Evolutionary conservation across 208 protist species (phyloP).

Genomic region (Trichomonas vaginalis): DNA sequence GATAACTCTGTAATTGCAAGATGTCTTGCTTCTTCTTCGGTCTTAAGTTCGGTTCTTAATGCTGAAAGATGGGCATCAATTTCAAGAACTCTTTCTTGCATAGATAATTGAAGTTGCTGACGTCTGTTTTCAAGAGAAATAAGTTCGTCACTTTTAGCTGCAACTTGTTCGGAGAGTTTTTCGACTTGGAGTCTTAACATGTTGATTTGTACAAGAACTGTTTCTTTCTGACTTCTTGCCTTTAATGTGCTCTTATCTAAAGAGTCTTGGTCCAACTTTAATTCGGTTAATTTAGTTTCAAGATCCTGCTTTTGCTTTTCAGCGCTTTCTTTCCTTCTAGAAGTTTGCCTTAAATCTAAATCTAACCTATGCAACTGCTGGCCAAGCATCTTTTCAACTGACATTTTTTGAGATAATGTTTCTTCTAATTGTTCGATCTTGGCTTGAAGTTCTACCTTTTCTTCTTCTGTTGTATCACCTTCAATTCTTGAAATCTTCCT

Average conservation of each 20-base stretch:
- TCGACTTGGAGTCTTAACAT: not conserved
- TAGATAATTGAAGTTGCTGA: not conserved
- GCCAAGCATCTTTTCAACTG: not conserved
- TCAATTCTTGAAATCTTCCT: not conserved
- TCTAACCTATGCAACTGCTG: not conserved
- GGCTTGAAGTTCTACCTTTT: not conserved
- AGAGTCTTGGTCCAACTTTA: not conserved
- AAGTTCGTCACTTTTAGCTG: not conserved
- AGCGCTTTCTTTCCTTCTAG: not conserved
- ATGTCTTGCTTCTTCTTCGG: not conserved
- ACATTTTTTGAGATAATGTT: not conserved
- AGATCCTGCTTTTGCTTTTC: not conserved
- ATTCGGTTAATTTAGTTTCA: not conserved
- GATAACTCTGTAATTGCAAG: not conserved
- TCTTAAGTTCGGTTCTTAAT: not conserved
- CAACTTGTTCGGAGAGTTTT: not conserved
- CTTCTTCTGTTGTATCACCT: slow-evolving; percentile 8
- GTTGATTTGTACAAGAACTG: not conserved
- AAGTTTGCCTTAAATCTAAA: not conserved
- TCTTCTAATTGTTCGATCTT: not conserved
- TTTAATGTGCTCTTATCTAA: not conserved
- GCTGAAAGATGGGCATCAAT: not conserved
- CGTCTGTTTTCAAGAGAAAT: not conserved
- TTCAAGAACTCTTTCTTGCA: not conserved
- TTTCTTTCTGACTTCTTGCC: not conserved